Evolutionary conservation across 2,329 filamentous ascomycete species (phyloP), one percentile per base, ranked within the genome.

Genomic region (Fusarium caatingaense): DNA sequence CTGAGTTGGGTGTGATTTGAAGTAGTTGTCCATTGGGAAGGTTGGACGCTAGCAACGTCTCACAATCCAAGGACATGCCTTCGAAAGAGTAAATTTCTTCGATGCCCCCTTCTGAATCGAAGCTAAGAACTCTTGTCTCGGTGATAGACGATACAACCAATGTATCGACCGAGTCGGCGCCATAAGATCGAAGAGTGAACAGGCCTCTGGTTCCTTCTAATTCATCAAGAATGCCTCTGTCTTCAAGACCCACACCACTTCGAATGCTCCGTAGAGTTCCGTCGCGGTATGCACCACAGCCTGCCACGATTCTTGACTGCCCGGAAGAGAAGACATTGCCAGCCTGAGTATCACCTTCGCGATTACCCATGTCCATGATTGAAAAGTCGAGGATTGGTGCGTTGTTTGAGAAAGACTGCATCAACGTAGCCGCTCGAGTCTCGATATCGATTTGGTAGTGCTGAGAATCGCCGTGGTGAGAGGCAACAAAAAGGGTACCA

Each of bases 311-410:
- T 41, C 94, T 89, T 47, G 96, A 94, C 80, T 99, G 95, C 0
- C 96, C 96, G 1, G 95, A 97, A 0, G 94, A 97, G 76, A 97
- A 99, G 67, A 96, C 93, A 74, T 96, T 97, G 5, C 91, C 92
- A 20, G 84, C 80, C 61, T 93, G 90, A 11, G 86, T 89, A 68
- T 96, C 92, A 23, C 91, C 91, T 64, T 93, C 91, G 59, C 93
- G 87, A 72, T 93, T 94, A 1, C 94, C 95, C 86, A 98, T 92
- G 76, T 98, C 96, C 93, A 98, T 97, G 18, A 99, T 89, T 2
- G 92, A 91, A 73, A 99, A 98, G 77, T 99, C 96, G 41, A 98
- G 82, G 44, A 99, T 92, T 0, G 96, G 96, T 0, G 92, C 94
- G 73, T 98, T 93, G 76, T 97, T 99, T 7, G 78, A 77, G 18